Evolutionary conservation across 1,284 basidiomycete genomes (phyloP).

Genomic region (Pascua sp.): DNA sequence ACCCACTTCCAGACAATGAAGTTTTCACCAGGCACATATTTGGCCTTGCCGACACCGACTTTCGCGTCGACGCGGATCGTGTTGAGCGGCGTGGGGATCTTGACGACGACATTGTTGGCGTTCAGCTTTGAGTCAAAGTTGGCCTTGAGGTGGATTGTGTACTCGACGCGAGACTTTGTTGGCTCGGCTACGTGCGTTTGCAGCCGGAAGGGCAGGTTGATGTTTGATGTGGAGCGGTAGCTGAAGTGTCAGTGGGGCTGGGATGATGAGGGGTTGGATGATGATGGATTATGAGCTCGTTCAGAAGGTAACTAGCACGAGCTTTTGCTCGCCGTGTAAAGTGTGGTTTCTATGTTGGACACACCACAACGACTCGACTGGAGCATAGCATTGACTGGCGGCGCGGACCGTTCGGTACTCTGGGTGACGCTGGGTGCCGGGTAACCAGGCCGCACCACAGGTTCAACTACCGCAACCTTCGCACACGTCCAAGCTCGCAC

Average conservation of each 20-base stretch:
- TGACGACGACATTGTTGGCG: conserved; percentile 85
- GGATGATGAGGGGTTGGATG: too few species aligned
- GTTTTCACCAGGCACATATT: conserved; percentile 93
- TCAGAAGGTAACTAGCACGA: too few species aligned
- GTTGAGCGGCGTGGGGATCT: conserved; percentile 94
- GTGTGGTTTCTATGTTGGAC: too few species aligned
- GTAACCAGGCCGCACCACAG: not conserved
- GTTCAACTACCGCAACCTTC: too few species aligned
- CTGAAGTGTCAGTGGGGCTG: conserved; percentile 54
- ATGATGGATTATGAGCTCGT: too few species aligned
- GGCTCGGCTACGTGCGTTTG: conserved; percentile 91
- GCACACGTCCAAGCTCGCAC: conserved; percentile 19
- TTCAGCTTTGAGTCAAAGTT: conserved; percentile 89
- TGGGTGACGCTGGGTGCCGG: not conserved
- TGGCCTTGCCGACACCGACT: conserved; percentile 87
- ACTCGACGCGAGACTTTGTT: conserved; percentile 85
- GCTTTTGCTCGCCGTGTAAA: not conserved
- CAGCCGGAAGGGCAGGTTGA: conserved; percentile 87
- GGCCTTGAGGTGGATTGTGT: conserved; percentile 81
- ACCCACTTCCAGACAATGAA: conserved; percentile 95
- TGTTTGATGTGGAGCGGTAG: conserved; percentile 91
- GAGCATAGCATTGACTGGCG: too few species aligned
- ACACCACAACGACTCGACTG: too few species aligned
- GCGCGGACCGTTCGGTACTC: too few species aligned
- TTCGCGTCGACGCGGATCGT: conserved; percentile 90